These are phyloP conservation scores for Metschnikowia matae DNA, from an alignment of 805 yeast genomes.

Conservation along the genomic window DNA sequence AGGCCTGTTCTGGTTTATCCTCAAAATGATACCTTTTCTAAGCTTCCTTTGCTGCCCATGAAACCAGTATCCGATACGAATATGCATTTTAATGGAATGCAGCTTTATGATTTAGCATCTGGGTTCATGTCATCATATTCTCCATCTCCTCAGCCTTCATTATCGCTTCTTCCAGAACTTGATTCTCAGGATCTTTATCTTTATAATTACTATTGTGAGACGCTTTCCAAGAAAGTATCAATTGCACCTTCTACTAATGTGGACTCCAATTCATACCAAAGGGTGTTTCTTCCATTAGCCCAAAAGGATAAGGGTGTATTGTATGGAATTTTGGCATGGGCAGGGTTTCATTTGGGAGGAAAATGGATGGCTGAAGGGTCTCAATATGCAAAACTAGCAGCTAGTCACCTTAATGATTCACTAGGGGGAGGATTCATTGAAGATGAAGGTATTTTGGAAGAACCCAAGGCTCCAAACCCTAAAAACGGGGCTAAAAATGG, in stretches of 20 bases:
- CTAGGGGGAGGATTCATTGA: not conserved
- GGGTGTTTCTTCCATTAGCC: slow-evolving; percentile 53
- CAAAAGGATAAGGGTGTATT: slow-evolving; percentile 48
- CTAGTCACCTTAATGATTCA: slow-evolving; percentile 33
- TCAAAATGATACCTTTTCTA: not conserved
- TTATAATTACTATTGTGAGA: slow-evolving; percentile 48
- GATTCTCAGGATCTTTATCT: slow-evolving; percentile 24
- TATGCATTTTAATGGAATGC: not conserved
- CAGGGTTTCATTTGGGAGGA: slow-evolving; percentile 48
- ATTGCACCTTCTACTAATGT: slow-evolving; percentile 44
- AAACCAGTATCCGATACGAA: not conserved
- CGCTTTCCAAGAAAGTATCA: slow-evolving; percentile 39
- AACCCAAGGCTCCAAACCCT: not conserved
- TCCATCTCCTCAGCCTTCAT: slow-evolving; percentile 26
- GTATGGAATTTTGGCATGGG: slow-evolving; percentile 52
- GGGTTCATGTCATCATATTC: slow-evolving; percentile 20
- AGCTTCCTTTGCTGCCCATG: not conserved
- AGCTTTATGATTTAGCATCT: slow-evolving; percentile 9
- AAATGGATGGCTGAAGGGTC: slow-evolving; percentile 46
- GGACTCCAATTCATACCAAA: slow-evolving; percentile 47
- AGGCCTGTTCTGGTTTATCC: too few relatives aligned
- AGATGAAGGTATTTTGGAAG: not conserved
- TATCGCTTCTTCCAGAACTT: slow-evolving; percentile 18
- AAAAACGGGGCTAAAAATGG: not conserved
- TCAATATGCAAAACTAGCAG: slow-evolving; percentile 45